These are phyloP conservation scores for Beauveria asiatica DNA, from an alignment of 2,329 filamentous ascomycete species.

Conservation along the genomic window DNA sequence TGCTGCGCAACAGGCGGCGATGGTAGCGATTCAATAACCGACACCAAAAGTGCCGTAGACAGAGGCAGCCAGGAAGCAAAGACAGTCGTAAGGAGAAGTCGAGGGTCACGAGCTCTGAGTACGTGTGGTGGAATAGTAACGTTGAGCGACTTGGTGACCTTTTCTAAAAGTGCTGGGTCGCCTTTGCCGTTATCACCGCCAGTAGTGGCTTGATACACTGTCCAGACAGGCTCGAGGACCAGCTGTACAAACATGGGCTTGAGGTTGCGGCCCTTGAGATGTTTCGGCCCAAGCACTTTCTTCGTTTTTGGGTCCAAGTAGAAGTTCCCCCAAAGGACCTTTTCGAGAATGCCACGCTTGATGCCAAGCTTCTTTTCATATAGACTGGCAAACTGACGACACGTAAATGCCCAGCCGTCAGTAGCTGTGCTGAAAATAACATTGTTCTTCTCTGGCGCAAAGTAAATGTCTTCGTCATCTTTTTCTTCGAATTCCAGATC, in stretches of 20 bases:
- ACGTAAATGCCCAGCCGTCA: conserved; percentile 98
- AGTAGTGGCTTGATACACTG: conserved; percentile 83
- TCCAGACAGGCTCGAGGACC: conserved; percentile 93
- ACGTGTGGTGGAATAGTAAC: conserved; percentile 80
- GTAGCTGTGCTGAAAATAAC: conserved; percentile 97
- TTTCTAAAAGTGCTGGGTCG: conserved; percentile 75
- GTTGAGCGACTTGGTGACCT: conserved; percentile 86
- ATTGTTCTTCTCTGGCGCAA: conserved; percentile 96
- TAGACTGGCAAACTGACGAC: conserved; percentile 82
- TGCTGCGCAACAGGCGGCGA: conserved; percentile 75
- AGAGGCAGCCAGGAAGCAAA: conserved; percentile 88
- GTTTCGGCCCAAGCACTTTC: conserved; percentile 80
- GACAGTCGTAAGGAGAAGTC: conserved; percentile 73
- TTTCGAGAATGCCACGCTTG: conserved; percentile 79
- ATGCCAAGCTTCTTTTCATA: conserved; percentile 98
- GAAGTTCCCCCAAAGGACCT: conserved; percentile 93
- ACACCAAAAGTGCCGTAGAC: conserved; percentile 86
- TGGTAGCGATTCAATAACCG: conserved; percentile 85
- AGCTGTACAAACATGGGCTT: conserved; percentile 98
- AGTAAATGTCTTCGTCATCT: conserved; percentile 96
- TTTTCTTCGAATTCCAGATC: conserved; percentile 74
- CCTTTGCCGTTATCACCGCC: conserved; percentile 76
- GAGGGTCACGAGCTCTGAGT: conserved; percentile 72
- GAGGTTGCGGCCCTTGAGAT: conserved; percentile 81
- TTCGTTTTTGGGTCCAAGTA: conserved; percentile 97